Conservation (phyloP, 1,139 yeast genomes). For the Saccharomyces uvarum region DNA sequence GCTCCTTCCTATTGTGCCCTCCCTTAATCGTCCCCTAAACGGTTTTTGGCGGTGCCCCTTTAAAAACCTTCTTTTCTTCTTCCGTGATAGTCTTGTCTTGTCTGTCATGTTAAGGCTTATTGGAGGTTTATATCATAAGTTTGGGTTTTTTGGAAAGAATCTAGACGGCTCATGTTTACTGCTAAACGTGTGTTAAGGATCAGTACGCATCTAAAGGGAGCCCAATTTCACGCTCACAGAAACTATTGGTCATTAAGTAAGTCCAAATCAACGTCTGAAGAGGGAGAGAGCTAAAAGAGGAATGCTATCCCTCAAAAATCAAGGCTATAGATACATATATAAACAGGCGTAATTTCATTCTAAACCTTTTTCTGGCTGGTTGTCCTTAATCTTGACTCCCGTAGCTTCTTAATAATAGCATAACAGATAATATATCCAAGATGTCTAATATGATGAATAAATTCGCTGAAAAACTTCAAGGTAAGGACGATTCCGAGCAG, state of each 20-base stretch:
- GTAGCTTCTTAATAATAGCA: not conserved
- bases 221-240: not conserved
- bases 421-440: not conserved
- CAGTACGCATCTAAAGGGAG: not conserved
- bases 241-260: not conserved
- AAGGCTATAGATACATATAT: not conserved
- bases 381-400: not conserved
- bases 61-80: not conserved
- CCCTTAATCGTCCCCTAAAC: not conserved
- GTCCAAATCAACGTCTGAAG: not conserved
- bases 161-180: not conserved
- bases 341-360: not conserved
- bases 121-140: not conserved
- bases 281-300: not conserved
- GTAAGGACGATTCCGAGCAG: constrained; percentile 13
- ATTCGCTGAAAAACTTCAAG: constrained; percentile 22
- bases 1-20: not conserved
- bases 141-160: not conserved
- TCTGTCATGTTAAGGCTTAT: not conserved
- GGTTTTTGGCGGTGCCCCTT: not conserved
- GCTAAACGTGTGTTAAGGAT: not conserved
- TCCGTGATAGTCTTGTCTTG: not conserved
- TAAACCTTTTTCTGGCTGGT: not conserved
- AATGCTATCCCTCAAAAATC: not conserved
- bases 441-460: constrained; percentile 27